A percentile compares a stretch with the other conserved stretches of the same genome.
Conservation (phyloP, 2,329 filamentous ascomycete species). For the Penicillium sp. region DNA sequence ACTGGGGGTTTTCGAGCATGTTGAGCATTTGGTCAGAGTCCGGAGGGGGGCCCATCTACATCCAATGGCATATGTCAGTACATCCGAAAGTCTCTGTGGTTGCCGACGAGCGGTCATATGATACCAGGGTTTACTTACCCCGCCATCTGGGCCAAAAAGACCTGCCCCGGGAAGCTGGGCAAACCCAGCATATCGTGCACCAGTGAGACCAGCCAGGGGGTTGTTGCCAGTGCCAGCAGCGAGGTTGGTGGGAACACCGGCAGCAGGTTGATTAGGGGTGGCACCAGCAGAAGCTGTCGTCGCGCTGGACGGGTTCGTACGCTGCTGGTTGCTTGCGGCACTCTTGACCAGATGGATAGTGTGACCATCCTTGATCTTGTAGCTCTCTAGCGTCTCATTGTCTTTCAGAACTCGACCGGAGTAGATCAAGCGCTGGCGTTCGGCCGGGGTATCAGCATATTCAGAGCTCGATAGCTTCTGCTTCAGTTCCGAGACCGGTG, state of each 20-base stretch:
- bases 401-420: constrained; percentile 96
- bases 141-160: constrained; percentile 89
- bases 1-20: constrained; percentile 83
- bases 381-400: constrained; percentile 72
- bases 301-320: constrained; percentile 49
- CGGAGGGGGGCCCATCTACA: constrained; percentile 82
- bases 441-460: constrained; percentile 78
- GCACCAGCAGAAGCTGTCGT: constrained; percentile 32
- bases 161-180: constrained; percentile 80
- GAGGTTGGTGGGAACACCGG: constrained; percentile 46
- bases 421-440: constrained; percentile 93
- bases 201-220: constrained; percentile 81
- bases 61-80: constrained; percentile 13
- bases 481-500: constrained; percentile 81
- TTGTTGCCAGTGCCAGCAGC: constrained; percentile 65
- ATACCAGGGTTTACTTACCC: constrained; percentile 56
- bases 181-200: constrained; percentile 88
- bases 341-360: constrained; percentile 96
- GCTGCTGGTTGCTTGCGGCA: constrained; percentile 72
- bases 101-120: not conserved
- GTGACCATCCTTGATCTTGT: constrained; percentile 95
- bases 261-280: constrained; percentile 27
- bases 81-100: not conserved
- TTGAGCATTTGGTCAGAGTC: constrained; percentile 73
- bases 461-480: constrained; percentile 74